Evolutionary conservation across 257 asterid genomes (phyloP), one percentile per base, ranked within the genome.

Genomic region (Salvia rosmarinus): DNA sequence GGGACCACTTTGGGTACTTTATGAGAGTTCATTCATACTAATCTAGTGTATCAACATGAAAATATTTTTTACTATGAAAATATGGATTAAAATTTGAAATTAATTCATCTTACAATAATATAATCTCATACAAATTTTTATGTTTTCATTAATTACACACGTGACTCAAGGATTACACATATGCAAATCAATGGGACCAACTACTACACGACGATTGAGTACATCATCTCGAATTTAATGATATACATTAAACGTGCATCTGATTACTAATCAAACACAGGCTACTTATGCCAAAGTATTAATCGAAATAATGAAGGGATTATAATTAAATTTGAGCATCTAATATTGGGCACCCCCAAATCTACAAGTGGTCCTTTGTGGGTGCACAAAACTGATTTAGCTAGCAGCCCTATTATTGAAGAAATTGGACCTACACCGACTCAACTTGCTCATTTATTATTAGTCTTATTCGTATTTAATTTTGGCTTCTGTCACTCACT

Each of bases 331-430:
- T 51, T 71, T 16, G 17, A 43, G 57, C 72, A 77, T 74, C 73
- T 37, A 71, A 52, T 44, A 44, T 0, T 59, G 65, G 71, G 20
- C 47, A 72, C 23, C 20, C 70, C 65, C 44, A 54, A 71, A 78
- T 71, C 66, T 52, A 64, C 40, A 67, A 13, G 83, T 78, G 85
- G 85, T 82, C 85, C 85, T 7, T 47, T 67, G 47, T 20, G 72
- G 76, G 64, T 49, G 75, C 25, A 44, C 66, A 20, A n/a, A 40
- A 69, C 76, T 64, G 64, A 76, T 72, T 73, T 67, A 28, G 75
- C 12, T 77, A 64, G 65, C 65, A 46, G 69, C 59, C 55, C 58
- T 35, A 42, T 64, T 17, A 70, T 42, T 71, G 23, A 77, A 71
- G 35, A 79, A 58, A 49, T 54, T 71, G 77, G 71, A 64, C 77